A percentile compares a stretch with the other conserved stretches of the same genome.
Conservation (phyloP, 2,329 filamentous ascomycete genomes). For the Talaromyces atroroseus region DNA sequence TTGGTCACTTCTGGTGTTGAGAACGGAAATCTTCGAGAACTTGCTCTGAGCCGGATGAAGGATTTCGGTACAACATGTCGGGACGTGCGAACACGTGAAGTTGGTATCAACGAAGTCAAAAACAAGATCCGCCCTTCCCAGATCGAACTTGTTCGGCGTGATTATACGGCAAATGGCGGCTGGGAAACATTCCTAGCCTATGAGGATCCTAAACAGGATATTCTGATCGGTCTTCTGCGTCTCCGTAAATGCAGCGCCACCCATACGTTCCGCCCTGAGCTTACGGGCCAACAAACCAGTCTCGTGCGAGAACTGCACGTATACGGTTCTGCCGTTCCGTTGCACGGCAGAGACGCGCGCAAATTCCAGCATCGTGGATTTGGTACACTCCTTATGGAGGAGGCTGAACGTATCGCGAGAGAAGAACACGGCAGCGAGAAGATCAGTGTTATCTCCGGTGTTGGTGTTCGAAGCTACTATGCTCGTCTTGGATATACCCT, state of each 20-base stretch:
- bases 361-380: conserved; percentile 99
- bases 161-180: conserved; percentile 91
- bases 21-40: conserved; percentile 90
- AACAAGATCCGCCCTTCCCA: conserved; percentile 96
- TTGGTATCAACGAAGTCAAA: conserved; percentile 98
- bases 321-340: conserved; percentile 94
- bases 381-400: conserved; percentile 93
- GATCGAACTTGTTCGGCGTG: conserved; percentile 86
- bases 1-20: conserved; percentile 97
- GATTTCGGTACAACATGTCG: conserved; percentile 97
- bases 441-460: conserved; percentile 96
- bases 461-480: conserved; percentile 94
- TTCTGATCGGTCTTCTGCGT: conserved; percentile 83
- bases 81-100: conserved; percentile 91
- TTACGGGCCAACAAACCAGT: conserved; percentile 80
- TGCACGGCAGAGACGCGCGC: conserved; percentile 87
- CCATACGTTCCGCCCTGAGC: conserved; percentile 86
- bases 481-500: conserved; percentile 86
- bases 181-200: conserved; percentile 99
- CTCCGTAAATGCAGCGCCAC: conserved; percentile 85
- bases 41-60: conserved; percentile 96
- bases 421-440: conserved; percentile 92
- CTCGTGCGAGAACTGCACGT: conserved; percentile 93
- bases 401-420: conserved; percentile 89
- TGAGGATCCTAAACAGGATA: conserved; percentile 97